Conservation (phyloP, 441 rosid genomes). For the Melastoma candidum region DNA sequence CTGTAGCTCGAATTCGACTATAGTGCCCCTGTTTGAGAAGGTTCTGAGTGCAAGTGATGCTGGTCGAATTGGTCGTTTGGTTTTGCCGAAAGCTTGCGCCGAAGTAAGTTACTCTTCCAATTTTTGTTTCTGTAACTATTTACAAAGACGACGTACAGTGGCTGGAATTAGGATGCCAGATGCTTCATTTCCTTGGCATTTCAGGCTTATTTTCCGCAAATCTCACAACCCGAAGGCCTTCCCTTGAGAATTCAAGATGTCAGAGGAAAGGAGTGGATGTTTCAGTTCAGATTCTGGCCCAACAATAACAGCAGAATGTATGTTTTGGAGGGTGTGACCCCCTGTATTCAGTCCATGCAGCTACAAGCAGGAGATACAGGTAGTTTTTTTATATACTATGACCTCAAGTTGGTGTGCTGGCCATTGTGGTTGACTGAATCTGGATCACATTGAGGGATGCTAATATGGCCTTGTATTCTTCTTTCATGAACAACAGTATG, state of each 20-base stretch:
- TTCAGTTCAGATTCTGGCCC: constrained; percentile 83
- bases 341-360: constrained; percentile 81
- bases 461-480: no score
- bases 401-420: background rate
- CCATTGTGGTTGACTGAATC: no score
- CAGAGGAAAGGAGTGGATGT: constrained; percentile 76
- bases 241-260: constrained; percentile 66
- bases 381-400: constrained; percentile 14
- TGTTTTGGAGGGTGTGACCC: constrained; percentile 78
- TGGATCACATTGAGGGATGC: background rate
- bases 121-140: constrained; percentile 3
- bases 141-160: background rate
- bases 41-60: constrained; percentile 79
- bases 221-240: constrained; percentile 76
- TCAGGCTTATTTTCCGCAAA: constrained; percentile 76
- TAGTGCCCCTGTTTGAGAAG: constrained; percentile 66
- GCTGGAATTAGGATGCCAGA: no score
- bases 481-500: no score
- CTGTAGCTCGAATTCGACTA: constrained; percentile 60
- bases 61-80: constrained; percentile 73
- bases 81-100: constrained; percentile 78
- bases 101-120: constrained; percentile 37
- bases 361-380: constrained; percentile 86
- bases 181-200: background rate
- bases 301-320: constrained; percentile 83